Base-by-base conservation (phyloP, 164 flowering plant genomes). In the Vitis cinerea region DNA sequence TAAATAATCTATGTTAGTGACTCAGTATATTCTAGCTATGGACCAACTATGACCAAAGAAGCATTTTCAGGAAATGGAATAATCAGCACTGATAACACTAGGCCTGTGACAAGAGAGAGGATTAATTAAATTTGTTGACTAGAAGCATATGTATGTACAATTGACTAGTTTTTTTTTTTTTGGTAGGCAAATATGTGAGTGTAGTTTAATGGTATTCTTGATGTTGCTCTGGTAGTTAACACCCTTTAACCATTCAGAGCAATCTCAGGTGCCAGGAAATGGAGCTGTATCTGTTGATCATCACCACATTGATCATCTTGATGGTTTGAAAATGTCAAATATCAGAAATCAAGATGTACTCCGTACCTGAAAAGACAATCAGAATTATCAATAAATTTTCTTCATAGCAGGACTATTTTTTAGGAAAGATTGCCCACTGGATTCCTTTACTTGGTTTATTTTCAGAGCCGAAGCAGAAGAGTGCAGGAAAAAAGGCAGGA, bases 401-500 rank as follows among this genome's bases (percentile, higher is more conserved):
- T 61, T 56, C 1, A 10, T 56, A 17, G 30, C 59, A 16, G 9
- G 29, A 61, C n/a, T 11, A 10, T 61, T 30, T 30, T 27, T 16
- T 53, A 10, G 8, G 29, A 19, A 51, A 51, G 11, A 12, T 16
- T 17, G 1, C 8, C 6, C 47, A 59, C 2, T 59, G 7, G 44
- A 60, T n/a, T 13, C 5, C 30, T 31, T 60, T 37, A 44, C 27
- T 59, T 65, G 66, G 10, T 55, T 67, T 71, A 50, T 19, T 67
- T 61, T 3, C 79, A 84, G 87, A 77, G 10, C 82, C 75, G 47
- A 80, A 82, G 72, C 53, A 57, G 48, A 82, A 72, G 67, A 77
- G 70, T 71, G 81, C 82, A 62, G 79, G 77, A 76, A 84, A 82
- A 72, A 80, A 75, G 63, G 74, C 77, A 50, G 83, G 67, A 8